These are phyloP conservation scores for Dysphania ambrosioides DNA, from an alignment of 148 eudicot genomes.

Conservation along the genomic window DNA sequence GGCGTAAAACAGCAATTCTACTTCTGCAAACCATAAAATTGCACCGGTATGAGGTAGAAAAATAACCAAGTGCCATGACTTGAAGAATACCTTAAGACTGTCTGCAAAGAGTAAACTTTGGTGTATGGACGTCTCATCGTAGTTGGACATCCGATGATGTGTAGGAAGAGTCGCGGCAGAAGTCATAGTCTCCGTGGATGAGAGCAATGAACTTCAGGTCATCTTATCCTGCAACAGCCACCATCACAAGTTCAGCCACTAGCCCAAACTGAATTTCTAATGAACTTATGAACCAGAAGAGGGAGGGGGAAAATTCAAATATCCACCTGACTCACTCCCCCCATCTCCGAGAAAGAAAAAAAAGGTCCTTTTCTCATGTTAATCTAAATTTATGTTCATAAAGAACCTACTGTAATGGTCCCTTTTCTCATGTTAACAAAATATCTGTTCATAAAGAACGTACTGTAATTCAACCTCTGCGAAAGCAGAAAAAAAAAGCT, in stretches of 20 bases:
- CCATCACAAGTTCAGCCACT: conserved; percentile 18
- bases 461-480: conserved; percentile 8
- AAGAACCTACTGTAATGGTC: no score
- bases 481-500: background rate
- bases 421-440: conserved; percentile 5
- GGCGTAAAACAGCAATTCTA: background rate
- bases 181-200: conserved; percentile 55
- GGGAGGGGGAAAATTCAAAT: conserved; percentile 2
- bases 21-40: background rate
- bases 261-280: background rate
- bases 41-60: background rate
- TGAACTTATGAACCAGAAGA: background rate
- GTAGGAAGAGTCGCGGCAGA: conserved; percentile 41
- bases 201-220: conserved; percentile 19
- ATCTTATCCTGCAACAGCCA: conserved; percentile 34
- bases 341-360: background rate
- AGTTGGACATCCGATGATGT: conserved; percentile 54
- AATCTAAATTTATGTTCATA: conserved; percentile 10
- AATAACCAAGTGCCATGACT: conserved; percentile 1
- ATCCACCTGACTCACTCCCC: conserved; percentile 1
- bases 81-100: conserved; percentile 66
- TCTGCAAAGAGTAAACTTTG: conserved; percentile 83
- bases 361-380: background rate
- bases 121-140: conserved; percentile 79
- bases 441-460: conserved; percentile 8